Conservation (phyloP, 2,329 filamentous ascomycete species). For the Exophiala dermatitidis region DNA sequence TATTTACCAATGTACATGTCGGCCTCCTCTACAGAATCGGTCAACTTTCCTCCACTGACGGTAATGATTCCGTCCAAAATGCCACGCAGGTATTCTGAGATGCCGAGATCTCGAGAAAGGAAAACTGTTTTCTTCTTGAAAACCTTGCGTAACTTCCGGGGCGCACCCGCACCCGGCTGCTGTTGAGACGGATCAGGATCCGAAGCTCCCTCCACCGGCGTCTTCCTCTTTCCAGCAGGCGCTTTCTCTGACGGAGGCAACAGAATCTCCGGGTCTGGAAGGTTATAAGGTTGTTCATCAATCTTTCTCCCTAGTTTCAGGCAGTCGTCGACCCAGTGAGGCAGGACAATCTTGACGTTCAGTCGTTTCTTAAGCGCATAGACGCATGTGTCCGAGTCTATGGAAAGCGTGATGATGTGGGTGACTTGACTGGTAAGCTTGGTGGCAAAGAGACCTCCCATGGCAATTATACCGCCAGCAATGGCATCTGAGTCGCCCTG, state of each 20-base stretch:
- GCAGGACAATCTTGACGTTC: slow-evolving; percentile 75
- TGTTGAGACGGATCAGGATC: slow-evolving; percentile 33
- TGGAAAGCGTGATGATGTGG: slow-evolving; percentile 75
- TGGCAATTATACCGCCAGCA: slow-evolving; percentile 75
- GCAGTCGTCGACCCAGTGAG: slow-evolving; percentile 88
- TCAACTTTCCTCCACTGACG: slow-evolving; percentile 63
- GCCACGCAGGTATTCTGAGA: slow-evolving; percentile 58
- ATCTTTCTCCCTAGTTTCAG: slow-evolving; percentile 87
- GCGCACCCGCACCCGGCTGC: slow-evolving; percentile 30
- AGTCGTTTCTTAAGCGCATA: slow-evolving; percentile 58
- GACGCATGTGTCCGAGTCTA: slow-evolving; percentile 65
- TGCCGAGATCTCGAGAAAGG: slow-evolving; percentile 65
- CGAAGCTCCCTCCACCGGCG: slow-evolving; percentile 60
- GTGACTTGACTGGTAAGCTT: slow-evolving; percentile 68
- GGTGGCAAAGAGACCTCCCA: slow-evolving; percentile 74
- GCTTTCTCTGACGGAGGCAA: slow-evolving; percentile 48
- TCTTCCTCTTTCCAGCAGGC: slow-evolving; percentile 49
- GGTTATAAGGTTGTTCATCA: slow-evolving; percentile 73
- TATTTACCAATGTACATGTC: slow-evolving; percentile 84
- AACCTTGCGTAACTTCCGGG: slow-evolving; percentile 52
- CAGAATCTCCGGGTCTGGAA: slow-evolving; percentile 83
- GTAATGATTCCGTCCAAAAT: slow-evolving; percentile 65
- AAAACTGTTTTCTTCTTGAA: slow-evolving; percentile 73
- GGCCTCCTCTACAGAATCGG: slow-evolving; percentile 58
- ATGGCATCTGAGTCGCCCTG: slow-evolving; percentile 85